These are phyloP conservation scores for Colletotrichum tropicale DNA, from an alignment of 2,329 filamentous ascomycete species.

Conservation along the genomic window DNA sequence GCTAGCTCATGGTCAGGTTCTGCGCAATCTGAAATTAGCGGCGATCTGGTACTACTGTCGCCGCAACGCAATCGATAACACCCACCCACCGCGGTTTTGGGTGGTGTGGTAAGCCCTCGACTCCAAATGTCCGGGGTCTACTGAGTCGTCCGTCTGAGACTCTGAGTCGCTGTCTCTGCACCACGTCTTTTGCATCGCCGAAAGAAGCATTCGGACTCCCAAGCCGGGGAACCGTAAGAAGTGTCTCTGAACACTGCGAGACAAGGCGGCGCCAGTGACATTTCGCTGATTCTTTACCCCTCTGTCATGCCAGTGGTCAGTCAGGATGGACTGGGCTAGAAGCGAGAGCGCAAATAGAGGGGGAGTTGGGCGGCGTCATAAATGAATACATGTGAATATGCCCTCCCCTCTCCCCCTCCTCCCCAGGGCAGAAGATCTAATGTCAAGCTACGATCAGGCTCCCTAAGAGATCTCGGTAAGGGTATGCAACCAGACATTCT, in stretches of 20 bases:
- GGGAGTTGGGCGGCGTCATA: neutral
- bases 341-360: neutral
- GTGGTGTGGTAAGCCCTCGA: constrained; percentile 1
- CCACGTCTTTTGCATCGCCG: neutral
- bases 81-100: neutral
- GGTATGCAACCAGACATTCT: neutral
- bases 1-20: too few species aligned
- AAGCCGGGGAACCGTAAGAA: neutral
- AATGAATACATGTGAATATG: constrained; percentile 3
- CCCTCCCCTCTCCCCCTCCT: neutral
- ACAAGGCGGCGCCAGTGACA: neutral
- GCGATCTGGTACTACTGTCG: neutral
- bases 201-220: neutral
- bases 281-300: neutral
- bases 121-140: neutral
- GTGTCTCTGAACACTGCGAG: neutral
- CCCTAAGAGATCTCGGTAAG: neutral
- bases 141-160: neutral
- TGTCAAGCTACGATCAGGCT: neutral
- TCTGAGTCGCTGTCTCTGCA: neutral
- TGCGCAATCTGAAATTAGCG: neutral
- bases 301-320: neutral
- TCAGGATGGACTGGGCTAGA: neutral
- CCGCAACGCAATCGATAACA: neutral
- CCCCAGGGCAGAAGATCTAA: neutral